These are phyloP conservation scores for Candida bentonensis DNA, from an alignment of 805 yeast species.

Conservation along the genomic window DNA sequence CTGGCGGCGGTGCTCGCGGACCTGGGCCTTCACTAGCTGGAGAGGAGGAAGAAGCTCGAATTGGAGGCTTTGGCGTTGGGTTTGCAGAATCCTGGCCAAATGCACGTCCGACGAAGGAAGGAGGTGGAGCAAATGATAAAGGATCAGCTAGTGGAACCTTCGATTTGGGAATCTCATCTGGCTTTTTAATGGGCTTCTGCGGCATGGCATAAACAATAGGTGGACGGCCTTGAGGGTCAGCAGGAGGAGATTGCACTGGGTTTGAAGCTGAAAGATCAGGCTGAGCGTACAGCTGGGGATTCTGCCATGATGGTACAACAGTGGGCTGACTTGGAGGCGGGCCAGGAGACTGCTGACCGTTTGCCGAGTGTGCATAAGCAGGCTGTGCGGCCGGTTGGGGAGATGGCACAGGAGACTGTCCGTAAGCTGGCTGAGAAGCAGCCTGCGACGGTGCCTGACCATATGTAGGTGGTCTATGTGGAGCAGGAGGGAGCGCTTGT, in stretches of 20 bases:
- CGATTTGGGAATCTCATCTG: no score
- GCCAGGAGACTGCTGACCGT: neutral
- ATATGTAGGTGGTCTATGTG: neutral
- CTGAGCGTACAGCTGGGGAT: conserved; percentile 8
- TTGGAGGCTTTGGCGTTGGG: neutral
- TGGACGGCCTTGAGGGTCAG: conserved; percentile 4
- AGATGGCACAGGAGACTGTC: conserved; percentile 1
- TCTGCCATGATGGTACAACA: conserved; percentile 3
- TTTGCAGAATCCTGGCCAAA: neutral
- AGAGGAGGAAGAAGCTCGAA: conserved; percentile 6
- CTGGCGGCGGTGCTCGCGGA: conserved; percentile 6
- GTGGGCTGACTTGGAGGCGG: conserved; percentile 2
- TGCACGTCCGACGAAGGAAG: conserved; percentile 7
- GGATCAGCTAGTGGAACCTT: conserved; percentile 14
- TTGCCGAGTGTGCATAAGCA: neutral
- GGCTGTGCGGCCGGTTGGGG: conserved; percentile 1
- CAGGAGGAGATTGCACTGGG: conserved; percentile 3
- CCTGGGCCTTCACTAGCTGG: conserved; percentile 1
- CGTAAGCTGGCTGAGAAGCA: conserved; percentile 1
- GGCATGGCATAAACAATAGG: conserved; percentile 3
- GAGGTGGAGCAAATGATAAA: conserved; percentile 15
- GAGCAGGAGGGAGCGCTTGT: conserved; percentile 1
- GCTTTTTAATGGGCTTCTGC: no score
- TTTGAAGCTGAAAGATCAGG: conserved; percentile 4
- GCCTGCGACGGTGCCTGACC: conserved; percentile 3